Conservation (phyloP, 1,284 basidiomycete genomes). For the Golubevia pallescens region DNA sequence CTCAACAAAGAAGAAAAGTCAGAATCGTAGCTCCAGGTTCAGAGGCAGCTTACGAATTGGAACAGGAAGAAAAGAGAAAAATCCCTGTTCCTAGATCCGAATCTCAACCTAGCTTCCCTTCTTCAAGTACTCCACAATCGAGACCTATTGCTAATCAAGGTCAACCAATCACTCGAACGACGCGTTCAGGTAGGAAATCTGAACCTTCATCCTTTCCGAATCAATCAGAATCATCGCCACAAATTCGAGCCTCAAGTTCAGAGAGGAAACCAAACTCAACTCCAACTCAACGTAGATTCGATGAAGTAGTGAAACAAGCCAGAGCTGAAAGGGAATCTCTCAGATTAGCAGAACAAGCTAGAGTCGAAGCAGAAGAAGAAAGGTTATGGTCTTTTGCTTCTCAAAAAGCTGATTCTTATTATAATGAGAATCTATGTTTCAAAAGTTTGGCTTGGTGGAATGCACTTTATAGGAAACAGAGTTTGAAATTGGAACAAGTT, state of each 20-base stretch:
- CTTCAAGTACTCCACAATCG: no score
- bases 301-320: slow-evolving; percentile 20
- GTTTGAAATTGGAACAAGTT: slow-evolving; percentile 13
- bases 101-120: no score
- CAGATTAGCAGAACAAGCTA: slow-evolving; percentile 10
- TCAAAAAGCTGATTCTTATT: slow-evolving; percentile 17
- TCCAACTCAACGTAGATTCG: background rate
- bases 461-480: slow-evolving; percentile 18
- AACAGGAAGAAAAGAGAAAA: no score
- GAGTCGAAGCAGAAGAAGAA: slow-evolving; percentile 16
- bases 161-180: no score
- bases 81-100: no score
- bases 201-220: background rate
- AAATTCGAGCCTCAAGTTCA: background rate
- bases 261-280: background rate
- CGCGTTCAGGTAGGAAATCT: no score
- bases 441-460: slow-evolving; percentile 33
- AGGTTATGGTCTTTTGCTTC: background rate
- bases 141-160: no score
- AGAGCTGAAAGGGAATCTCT: slow-evolving; percentile 17
- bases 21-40: no score
- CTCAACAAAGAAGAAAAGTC: no score
- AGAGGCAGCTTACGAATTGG: no score
- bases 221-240: background rate
- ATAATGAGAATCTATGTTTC: slow-evolving; percentile 14